These are phyloP conservation scores for Penicillium turbatum DNA, from an alignment of 495 filamentous ascomycete species.

Conservation along the genomic window DNA sequence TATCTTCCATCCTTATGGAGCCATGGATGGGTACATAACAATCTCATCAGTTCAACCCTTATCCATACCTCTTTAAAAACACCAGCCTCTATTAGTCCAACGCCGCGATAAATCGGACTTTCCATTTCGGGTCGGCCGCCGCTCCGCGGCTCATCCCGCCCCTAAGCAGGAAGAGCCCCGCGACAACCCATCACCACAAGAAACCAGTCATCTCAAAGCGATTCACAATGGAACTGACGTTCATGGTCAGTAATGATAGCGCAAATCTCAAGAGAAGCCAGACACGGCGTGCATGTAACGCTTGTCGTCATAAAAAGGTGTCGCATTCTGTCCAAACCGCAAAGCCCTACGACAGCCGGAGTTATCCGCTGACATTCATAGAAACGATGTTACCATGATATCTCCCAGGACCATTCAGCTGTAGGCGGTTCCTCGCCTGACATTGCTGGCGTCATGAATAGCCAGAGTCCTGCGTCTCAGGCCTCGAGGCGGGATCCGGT, in stretches of 20 bases:
- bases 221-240: conserved; percentile 21
- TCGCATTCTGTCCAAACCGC: neutral
- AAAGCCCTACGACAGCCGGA: neutral
- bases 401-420: neutral
- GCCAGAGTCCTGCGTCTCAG: neutral
- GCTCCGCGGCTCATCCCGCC: conserved; percentile 4
- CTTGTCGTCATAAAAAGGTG: conserved; percentile 23
- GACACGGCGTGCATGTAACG: conserved; percentile 12
- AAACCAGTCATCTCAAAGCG: neutral
- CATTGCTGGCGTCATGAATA: neutral
- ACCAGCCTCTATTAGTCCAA: too few species aligned
- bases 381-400: conserved; percentile 24
- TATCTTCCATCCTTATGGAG: too few species aligned
- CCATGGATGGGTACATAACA: too few species aligned
- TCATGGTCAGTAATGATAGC: conserved; percentile 15
- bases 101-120: neutral
- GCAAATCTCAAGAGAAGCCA: conserved; percentile 17
- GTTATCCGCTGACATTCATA: neutral
- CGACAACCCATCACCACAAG: neutral
- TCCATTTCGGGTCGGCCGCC: neutral
- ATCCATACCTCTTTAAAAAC: too few species aligned
- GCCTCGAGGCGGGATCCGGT: neutral
- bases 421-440: neutral
- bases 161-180: neutral
- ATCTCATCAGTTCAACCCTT: too few species aligned